Evolutionary conservation across 441 rosid genomes (phyloP).

Genomic region (Gossypium lobatum): DNA sequence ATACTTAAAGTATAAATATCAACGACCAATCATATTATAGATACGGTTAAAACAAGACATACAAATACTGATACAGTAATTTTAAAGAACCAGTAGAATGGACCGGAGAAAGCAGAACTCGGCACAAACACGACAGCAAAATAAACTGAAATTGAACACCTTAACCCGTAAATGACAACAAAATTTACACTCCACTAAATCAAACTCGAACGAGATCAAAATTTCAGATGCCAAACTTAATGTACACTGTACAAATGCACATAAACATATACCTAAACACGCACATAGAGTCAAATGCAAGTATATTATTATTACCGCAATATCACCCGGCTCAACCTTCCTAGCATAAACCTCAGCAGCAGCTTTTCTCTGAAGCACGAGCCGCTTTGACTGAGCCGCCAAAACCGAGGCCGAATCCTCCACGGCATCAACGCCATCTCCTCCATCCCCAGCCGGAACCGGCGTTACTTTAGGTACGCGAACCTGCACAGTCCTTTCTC

Average conservation of each 20-base stretch:
- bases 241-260: neutral
- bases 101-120: neutral
- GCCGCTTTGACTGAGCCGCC: constrained; percentile 41
- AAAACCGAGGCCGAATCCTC: constrained; percentile 30
- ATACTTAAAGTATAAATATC: neutral
- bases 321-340: constrained; percentile 54
- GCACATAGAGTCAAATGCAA: neutral
- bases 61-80: neutral
- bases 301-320: constrained; percentile 46
- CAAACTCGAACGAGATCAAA: neutral
- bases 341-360: constrained; percentile 61
- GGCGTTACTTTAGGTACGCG: constrained; percentile 64
- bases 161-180: constrained; percentile 13
- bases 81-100: neutral
- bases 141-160: neutral
- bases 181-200: neutral
- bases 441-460: constrained; percentile 25
- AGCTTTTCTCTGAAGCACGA: constrained; percentile 61
- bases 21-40: neutral
- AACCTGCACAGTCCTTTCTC: constrained; percentile 59
- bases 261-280: neutral
- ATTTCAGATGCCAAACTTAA: neutral
- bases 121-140: neutral
- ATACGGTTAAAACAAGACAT: neutral
- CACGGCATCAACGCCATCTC: constrained; percentile 26